Evolutionary conservation across 176 grass and related monocot species (phyloP).

Genomic region (Dactylis glomerata): DNA sequence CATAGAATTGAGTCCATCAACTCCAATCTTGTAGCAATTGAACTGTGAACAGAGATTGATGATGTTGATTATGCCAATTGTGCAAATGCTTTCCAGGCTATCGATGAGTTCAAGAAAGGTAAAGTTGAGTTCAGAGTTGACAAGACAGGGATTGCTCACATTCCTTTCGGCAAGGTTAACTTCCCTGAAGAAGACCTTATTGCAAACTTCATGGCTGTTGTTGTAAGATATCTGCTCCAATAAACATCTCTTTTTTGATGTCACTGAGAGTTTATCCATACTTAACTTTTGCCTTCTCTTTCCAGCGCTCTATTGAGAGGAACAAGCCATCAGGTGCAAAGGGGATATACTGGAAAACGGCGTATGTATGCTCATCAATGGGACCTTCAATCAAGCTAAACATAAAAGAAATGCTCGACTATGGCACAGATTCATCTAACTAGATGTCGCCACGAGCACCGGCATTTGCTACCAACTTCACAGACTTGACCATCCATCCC

Average conservation of each 20-base stretch:
- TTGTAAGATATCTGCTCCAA: slow-evolving; percentile 55
- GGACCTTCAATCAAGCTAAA: slow-evolving; percentile 92
- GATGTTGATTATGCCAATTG: slow-evolving; percentile 27
- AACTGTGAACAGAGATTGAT: neutral
- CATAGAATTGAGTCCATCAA: neutral
- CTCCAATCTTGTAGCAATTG: slow-evolving; percentile 12
- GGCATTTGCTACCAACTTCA: slow-evolving; percentile 24
- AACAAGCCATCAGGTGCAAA: slow-evolving; percentile 99
- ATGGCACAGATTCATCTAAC: slow-evolving; percentile 38
- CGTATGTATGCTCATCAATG: slow-evolving; percentile 90
- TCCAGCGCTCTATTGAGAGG: slow-evolving; percentile 76
- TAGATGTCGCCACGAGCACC: slow-evolving; percentile 25
- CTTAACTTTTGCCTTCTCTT: slow-evolving; percentile 21
- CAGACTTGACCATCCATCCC: slow-evolving; percentile 17
- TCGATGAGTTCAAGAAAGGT: slow-evolving; percentile 97
- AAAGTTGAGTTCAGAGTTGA: slow-evolving; percentile 99
- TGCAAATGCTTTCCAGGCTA: slow-evolving; percentile 68
- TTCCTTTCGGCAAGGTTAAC: slow-evolving; percentile 84
- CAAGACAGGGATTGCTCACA: slow-evolving; percentile 90
- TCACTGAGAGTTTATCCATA: slow-evolving; percentile 11
- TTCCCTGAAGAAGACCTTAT: slow-evolving; percentile 92
- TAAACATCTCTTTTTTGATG: neutral
- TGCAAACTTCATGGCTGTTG: slow-evolving; percentile 87
- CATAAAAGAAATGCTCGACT: slow-evolving; percentile 91
- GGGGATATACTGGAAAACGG: slow-evolving; percentile 92